Conservation (phyloP, 768 basidiomycete species). For the Mycena sanguinolenta region DNA sequence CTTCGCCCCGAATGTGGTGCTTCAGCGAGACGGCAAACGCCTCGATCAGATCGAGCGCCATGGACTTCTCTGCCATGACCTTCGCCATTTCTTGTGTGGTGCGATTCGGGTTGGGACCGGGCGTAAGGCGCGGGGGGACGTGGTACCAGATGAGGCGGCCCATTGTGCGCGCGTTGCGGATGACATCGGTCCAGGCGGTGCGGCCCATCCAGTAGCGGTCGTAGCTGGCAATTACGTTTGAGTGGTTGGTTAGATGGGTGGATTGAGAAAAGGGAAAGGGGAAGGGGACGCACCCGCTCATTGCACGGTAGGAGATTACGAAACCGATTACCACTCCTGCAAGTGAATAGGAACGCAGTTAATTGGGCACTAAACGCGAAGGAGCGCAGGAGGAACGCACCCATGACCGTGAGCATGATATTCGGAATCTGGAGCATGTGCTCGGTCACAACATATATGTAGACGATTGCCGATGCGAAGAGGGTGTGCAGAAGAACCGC, state of each 20-base stretch:
- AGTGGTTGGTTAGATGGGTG: too few species aligned
- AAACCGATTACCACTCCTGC: conserved; percentile 69
- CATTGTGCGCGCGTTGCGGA: conserved; percentile 63
- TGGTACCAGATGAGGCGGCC: conserved; percentile 74
- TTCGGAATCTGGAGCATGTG: conserved; percentile 39
- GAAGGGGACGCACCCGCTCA: conserved; percentile 50
- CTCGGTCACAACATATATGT: conserved; percentile 1
- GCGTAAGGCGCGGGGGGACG: conserved; percentile 62
- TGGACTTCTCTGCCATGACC: conserved; percentile 72
- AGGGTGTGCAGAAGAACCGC: conserved; percentile 71
- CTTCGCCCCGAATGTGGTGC: conserved; percentile 73
- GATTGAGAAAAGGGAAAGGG: too few species aligned
- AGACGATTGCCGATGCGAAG: conserved; percentile 54
- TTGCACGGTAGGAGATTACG: conserved; percentile 75
- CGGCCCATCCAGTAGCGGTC: conserved; percentile 74
- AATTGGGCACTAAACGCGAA: not conserved
- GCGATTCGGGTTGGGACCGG: conserved; percentile 23
- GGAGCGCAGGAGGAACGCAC: conserved; percentile 45
- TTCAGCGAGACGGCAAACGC: conserved; percentile 72
- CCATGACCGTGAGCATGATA: conserved; percentile 72
- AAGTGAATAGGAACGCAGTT: not conserved
- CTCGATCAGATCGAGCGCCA: conserved; percentile 70
- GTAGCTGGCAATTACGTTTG: conserved; percentile 46
- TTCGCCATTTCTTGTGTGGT: conserved; percentile 58
- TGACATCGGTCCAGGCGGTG: conserved; percentile 69